A percentile compares a stretch with the other conserved stretches of the same genome.
Evolutionary conservation across 2,329 filamentous ascomycete genomes (phyloP).

Genomic region (Fusarium musae): DNA sequence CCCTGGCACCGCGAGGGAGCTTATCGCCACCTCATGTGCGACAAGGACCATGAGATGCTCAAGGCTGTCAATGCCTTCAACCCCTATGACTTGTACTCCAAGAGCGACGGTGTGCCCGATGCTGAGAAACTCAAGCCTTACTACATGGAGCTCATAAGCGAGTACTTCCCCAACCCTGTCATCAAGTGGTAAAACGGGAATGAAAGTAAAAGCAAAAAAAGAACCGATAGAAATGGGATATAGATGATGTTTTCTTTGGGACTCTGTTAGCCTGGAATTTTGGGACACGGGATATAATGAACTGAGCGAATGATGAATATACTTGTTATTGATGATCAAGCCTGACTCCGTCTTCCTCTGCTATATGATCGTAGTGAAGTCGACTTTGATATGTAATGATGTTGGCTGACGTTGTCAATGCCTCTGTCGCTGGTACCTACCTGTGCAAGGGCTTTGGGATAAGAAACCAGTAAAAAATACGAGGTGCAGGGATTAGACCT

Average conservation of each 20-base stretch:
- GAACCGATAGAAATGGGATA: neutral
- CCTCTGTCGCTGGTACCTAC: no score
- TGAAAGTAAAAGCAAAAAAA: neutral
- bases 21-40: conserved; percentile 84
- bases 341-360: neutral
- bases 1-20: conserved; percentile 88
- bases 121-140: conserved; percentile 77
- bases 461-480: neutral
- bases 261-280: conserved; percentile 9
- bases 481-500: no score
- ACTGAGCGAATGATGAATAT: conserved; percentile 28
- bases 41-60: conserved; percentile 82
- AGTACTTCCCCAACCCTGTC: conserved; percentile 55
- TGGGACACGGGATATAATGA: conserved; percentile 17
- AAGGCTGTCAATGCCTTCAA: conserved; percentile 88
- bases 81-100: conserved; percentile 91
- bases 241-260: conserved; percentile 12
- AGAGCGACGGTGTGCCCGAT: conserved; percentile 83
- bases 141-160: conserved; percentile 56
- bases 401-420: neutral
- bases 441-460: neutral
- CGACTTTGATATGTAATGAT: neutral
- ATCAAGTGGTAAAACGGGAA: conserved; percentile 51
- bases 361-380: neutral
- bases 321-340: conserved; percentile 4